Percentiles rank a stretch among this genome's conserved stretches.
Evolutionary conservation across 2,329 filamentous ascomycete species (phyloP).

Genomic region (Trichoderma harzianum): DNA sequence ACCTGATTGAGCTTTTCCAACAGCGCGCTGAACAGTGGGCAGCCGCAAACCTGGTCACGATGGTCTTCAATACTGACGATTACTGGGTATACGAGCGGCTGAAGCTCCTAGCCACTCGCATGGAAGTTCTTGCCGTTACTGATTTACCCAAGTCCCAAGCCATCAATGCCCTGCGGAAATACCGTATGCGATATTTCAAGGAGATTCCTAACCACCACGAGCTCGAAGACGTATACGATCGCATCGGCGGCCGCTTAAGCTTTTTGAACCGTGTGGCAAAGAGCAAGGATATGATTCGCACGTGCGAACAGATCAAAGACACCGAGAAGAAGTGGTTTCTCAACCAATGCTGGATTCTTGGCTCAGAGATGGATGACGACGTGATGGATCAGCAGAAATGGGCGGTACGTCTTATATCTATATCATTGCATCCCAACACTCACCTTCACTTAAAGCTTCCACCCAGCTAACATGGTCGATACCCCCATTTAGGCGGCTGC

Average conservation of each 20-base stretch:
- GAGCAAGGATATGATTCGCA: slow-evolving; percentile 71
- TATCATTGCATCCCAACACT: neutral
- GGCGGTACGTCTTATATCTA: slow-evolving; percentile 58
- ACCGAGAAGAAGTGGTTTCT: slow-evolving; percentile 74
- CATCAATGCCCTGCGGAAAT: slow-evolving; percentile 70
- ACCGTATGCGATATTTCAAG: slow-evolving; percentile 73
- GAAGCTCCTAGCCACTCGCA: slow-evolving; percentile 86
- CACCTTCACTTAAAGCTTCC: neutral
- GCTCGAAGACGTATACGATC: slow-evolving; percentile 77
- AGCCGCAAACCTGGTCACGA: slow-evolving; percentile 81
- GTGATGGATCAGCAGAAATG: slow-evolving; percentile 99
- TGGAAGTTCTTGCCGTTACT: slow-evolving; percentile 85
- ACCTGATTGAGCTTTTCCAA: slow-evolving; percentile 90
- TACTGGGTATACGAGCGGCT: slow-evolving; percentile 98
- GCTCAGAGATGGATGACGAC: slow-evolving; percentile 82
- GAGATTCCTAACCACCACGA: slow-evolving; percentile 54
- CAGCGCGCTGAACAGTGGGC: slow-evolving; percentile 97
- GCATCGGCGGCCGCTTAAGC: slow-evolving; percentile 81
- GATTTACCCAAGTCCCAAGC: slow-evolving; percentile 80
- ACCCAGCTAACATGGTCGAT: neutral
- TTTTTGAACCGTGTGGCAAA: slow-evolving; percentile 92
- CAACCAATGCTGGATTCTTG: slow-evolving; percentile 72
- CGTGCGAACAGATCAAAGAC: slow-evolving; percentile 70
- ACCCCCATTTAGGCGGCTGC: slow-evolving; percentile 72
- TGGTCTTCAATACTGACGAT: slow-evolving; percentile 94